Conservation (phyloP, 257 asterid species). For the Haberlea rhodopensis region DNA sequence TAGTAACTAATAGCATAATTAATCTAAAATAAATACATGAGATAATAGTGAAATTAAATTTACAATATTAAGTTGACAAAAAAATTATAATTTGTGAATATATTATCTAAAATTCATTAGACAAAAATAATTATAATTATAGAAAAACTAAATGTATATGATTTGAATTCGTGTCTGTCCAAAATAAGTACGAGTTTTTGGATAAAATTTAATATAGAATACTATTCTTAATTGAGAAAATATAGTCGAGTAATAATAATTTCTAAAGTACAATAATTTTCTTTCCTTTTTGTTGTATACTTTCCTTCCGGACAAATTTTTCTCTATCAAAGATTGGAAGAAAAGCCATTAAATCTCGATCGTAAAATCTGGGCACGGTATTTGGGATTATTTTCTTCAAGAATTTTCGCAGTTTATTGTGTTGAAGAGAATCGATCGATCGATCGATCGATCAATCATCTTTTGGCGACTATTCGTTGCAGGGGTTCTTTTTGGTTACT, state of each 20-base stretch:
- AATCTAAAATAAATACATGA: too few species aligned
- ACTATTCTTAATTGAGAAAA: not conserved
- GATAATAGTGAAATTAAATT: too few species aligned
- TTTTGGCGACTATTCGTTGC: not conserved
- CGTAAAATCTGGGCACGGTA: conserved; percentile 5
- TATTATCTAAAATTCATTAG: too few species aligned
- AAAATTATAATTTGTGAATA: too few species aligned
- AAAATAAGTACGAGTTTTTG: too few species aligned
- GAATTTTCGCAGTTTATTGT: conserved; percentile 6
- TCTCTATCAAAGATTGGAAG: conserved; percentile 7
- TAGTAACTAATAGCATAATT: too few species aligned
- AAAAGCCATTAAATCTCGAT: conserved; percentile 28
- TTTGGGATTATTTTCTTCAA: conserved; percentile 6
- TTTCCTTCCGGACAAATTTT: not conserved
- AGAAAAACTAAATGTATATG: too few species aligned
- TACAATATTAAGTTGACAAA: too few species aligned
- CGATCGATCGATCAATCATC: not conserved
- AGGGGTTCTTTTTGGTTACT: not conserved
- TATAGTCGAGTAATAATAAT: not conserved
- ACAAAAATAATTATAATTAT: too few species aligned
- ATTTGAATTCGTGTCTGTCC: too few species aligned
- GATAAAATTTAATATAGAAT: too few species aligned
- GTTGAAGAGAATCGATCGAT: not conserved
- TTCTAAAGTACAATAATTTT: not conserved
- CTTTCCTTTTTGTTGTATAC: not conserved